These are phyloP conservation scores for Testicularia cyperi DNA, from an alignment of 1,284 basidiomycete species.

Conservation along the genomic window DNA sequence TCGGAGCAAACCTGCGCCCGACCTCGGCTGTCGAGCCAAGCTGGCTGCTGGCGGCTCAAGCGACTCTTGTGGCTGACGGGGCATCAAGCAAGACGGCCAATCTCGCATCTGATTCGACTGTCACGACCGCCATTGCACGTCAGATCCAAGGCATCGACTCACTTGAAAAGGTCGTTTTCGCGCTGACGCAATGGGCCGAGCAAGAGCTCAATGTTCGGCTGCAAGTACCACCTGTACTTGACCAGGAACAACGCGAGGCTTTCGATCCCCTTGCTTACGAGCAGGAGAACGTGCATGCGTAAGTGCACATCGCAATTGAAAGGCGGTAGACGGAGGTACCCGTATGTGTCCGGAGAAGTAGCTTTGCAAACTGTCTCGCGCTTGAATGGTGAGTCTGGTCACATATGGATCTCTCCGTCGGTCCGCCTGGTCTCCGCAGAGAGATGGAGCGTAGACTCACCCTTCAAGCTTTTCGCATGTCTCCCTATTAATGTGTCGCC, in stretches of 20 bases:
- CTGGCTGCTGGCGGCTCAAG: constrained; percentile 18
- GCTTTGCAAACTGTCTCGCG: too few species aligned
- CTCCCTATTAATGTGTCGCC: background rate
- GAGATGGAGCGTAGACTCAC: constrained; percentile 1
- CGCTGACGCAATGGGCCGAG: constrained; percentile 19
- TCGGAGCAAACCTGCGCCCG: constrained; percentile 15
- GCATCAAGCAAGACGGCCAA: constrained; percentile 1
- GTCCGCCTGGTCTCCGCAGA: background rate
- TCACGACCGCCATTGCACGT: constrained; percentile 9
- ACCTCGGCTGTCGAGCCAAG: constrained; percentile 2
- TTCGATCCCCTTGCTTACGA: constrained; percentile 49
- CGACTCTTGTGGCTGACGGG: background rate
- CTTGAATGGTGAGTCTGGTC: too few species aligned
- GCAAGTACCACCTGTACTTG: constrained; percentile 3
- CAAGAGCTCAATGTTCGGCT: constrained; percentile 8
- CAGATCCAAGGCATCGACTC: constrained; percentile 12
- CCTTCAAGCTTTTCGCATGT: too few species aligned
- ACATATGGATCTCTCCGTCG: too few species aligned
- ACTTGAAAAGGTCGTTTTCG: constrained; percentile 21
- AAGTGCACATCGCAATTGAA: constrained; percentile 43
- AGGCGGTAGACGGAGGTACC: too few species aligned
- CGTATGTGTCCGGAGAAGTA: too few species aligned
- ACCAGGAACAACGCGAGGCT: background rate
- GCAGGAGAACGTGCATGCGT: constrained; percentile 57
- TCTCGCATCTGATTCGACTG: constrained; percentile 11